phyloP scores from a whole-genome alignment of 2,329 filamentous ascomycete species.

The Ceratocystis eucalypticola region DNA sequence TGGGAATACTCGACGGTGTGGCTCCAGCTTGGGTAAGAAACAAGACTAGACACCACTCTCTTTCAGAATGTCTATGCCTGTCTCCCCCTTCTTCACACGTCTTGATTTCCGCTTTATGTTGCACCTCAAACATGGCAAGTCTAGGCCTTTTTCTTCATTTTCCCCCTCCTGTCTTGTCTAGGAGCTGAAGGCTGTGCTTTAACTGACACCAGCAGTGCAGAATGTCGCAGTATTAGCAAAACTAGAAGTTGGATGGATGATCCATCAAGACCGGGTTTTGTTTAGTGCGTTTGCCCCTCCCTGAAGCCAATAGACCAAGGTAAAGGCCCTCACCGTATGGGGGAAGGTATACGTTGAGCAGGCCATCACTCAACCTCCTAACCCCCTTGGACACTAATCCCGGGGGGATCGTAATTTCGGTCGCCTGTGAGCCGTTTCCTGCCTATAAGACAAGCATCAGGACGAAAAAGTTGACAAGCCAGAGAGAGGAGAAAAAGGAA shows the following conservation, averaged over 20 bases:
- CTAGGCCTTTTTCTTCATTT: not conserved
- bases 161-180: not conserved
- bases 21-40: too few relatives aligned
- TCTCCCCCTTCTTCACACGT: not conserved
- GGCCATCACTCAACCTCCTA: not conserved
- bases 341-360: too few relatives aligned
- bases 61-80: not conserved
- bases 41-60: not conserved
- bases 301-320: not conserved
- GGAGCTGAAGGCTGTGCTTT: not conserved
- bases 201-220: not conserved
- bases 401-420: not conserved
- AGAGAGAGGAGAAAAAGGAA: too few relatives aligned
- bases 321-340: not conserved
- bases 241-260: not conserved
- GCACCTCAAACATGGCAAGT: not conserved
- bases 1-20: too few relatives aligned
- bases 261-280: not conserved
- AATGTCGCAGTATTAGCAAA: conserved; percentile 3
- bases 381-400: not conserved
- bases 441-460: not conserved
- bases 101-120: conserved; percentile 1
- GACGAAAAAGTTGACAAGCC: too few relatives aligned
- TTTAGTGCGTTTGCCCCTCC: not conserved
- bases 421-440: not conserved